These are phyloP conservation scores for Lagenidium sp. DNA, from an alignment of 352 stramenopile species.

Conservation along the genomic window DNA sequence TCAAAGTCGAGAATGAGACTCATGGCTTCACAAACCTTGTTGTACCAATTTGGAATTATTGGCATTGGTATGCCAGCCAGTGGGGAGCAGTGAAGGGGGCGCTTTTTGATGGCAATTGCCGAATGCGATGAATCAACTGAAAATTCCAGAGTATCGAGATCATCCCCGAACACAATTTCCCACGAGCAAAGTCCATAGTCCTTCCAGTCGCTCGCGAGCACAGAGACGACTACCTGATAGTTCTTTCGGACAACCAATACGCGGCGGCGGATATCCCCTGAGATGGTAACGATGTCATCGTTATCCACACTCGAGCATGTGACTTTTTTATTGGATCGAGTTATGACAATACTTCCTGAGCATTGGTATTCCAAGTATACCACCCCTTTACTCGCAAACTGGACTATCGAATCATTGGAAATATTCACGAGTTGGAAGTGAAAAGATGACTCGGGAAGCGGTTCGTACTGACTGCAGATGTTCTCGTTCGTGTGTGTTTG, in stretches of 20 bases:
- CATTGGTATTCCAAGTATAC: not conserved
- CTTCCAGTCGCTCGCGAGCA: not conserved
- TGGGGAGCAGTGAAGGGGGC: slow-evolving; percentile 17
- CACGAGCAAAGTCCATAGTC: not conserved
- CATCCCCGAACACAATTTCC: not conserved
- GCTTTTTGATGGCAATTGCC: slow-evolving; percentile 6
- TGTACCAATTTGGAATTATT: slow-evolving; percentile 45
- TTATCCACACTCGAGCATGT: not conserved
- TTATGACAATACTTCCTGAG: no score
- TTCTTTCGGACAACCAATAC: not conserved
- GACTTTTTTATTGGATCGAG: no score
- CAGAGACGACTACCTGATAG: not conserved
- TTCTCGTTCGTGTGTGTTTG: no score
- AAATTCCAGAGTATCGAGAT: not conserved
- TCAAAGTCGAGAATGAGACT: slow-evolving; percentile 49
- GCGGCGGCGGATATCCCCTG: slow-evolving; percentile 7
- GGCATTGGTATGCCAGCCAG: slow-evolving; percentile 19
- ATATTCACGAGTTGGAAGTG: not conserved
- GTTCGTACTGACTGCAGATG: not conserved
- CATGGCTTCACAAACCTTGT: slow-evolving; percentile 43
- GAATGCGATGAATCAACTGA: not conserved
- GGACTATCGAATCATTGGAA: slow-evolving; percentile 2
- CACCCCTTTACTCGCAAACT: not conserved
- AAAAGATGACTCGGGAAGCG: not conserved
- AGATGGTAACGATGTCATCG: slow-evolving; percentile 29